phyloP scores from a whole-genome alignment of 164 flowering plant genomes.

The Magnolia officinalis region DNA sequence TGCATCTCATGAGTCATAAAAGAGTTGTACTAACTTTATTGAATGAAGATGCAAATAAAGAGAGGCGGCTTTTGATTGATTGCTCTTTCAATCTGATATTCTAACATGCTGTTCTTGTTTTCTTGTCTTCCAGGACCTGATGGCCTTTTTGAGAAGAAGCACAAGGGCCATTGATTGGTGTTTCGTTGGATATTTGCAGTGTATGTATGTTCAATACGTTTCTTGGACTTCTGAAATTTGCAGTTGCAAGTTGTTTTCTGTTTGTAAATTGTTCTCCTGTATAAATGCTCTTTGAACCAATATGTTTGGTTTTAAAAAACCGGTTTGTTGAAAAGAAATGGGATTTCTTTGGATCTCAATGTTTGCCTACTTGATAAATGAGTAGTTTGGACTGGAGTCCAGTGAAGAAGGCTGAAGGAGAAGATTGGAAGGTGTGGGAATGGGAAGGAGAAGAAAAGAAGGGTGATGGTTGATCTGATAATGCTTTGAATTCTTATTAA shows the following conservation, averaged over 20 bases:
- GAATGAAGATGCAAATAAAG: background rate
- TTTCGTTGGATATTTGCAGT: background rate
- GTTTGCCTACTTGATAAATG: background rate
- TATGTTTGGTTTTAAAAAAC: background rate
- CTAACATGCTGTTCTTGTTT: background rate
- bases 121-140: slow-evolving; percentile 9
- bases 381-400: too few relatives aligned
- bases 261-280: background rate
- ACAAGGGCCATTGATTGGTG: slow-evolving; percentile 1
- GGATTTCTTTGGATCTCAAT: too few relatives aligned
- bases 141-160: slow-evolving; percentile 10
- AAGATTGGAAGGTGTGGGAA: too few relatives aligned
- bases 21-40: background rate
- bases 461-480: too few relatives aligned
- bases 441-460: too few relatives aligned
- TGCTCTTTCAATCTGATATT: background rate
- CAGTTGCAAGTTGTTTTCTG: background rate
- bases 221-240: background rate
- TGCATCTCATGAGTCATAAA: background rate
- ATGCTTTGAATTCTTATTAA: too few relatives aligned
- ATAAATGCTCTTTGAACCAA: background rate
- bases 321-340: background rate
- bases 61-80: background rate
- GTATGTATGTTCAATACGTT: background rate
- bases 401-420: too few relatives aligned